These are phyloP conservation scores for Leishmania aethiopica DNA, from an alignment of 208 protist genomes.

Conservation along the genomic window DNA sequence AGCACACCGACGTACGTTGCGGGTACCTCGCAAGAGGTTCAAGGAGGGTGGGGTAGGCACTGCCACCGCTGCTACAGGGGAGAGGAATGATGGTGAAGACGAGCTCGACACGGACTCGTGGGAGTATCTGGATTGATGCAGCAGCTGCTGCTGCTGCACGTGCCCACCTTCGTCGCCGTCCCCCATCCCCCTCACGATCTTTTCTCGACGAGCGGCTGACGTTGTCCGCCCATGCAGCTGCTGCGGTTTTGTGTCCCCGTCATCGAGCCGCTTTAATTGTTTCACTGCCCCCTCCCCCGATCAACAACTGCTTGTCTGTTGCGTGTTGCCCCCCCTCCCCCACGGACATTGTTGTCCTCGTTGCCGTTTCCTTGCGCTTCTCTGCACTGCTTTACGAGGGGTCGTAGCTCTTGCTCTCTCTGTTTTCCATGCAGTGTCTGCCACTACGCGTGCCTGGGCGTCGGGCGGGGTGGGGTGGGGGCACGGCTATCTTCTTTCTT, in stretches of 20 bases:
- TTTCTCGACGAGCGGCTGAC: not conserved
- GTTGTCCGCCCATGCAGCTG: not conserved
- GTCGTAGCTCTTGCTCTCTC: not conserved
- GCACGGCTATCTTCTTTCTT: not conserved
- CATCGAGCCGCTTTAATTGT: not conserved
- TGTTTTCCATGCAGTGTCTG: not conserved
- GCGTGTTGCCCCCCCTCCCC: too few species aligned
- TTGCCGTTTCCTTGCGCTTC: not conserved
- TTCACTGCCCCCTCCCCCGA: not conserved
- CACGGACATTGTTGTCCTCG: too few species aligned
- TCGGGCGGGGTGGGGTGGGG: too few species aligned
- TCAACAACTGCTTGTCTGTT: not conserved
- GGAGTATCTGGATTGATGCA: constrained; percentile 31
- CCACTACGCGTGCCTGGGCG: not conserved
- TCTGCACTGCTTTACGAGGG: not conserved
- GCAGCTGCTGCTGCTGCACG: not conserved
- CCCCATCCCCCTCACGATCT: not conserved
- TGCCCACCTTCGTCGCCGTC: not conserved
- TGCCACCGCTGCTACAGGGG: not conserved
- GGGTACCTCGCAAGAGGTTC: not conserved
- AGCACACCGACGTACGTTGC: constrained; percentile 9
- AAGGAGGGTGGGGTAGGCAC: not conserved
- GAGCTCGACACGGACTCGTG: constrained; percentile 30
- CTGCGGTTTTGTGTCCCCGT: not conserved
- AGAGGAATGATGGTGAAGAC: not conserved